phyloP scores from a whole-genome alignment of 805 yeast genomes.

The Wickerhamiella hasegawae region DNA sequence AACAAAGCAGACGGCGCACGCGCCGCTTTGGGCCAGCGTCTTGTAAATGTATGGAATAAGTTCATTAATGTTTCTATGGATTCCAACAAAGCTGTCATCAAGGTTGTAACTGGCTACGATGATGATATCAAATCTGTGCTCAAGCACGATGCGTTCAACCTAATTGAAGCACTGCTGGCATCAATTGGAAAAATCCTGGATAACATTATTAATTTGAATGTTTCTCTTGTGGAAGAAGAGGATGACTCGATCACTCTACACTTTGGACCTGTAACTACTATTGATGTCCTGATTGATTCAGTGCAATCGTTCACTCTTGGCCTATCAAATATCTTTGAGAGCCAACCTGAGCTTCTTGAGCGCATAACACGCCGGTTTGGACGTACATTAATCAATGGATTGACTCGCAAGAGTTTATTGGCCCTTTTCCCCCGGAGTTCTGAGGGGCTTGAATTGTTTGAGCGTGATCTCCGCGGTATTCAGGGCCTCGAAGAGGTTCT shows the following conservation, averaged over 20 bases:
- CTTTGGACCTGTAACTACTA: neutral
- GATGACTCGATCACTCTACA: neutral
- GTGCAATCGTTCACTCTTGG: constrained; percentile 5
- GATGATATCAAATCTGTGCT: neutral
- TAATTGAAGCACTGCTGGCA: neutral
- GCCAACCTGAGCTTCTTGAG: neutral
- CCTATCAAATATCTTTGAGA: neutral
- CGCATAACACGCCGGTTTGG: constrained; percentile 5
- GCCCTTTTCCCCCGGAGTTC: constrained; percentile 7
- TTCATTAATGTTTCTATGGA: too few relatives aligned
- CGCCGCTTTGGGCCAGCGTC: too few relatives aligned
- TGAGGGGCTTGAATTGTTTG: constrained; percentile 2
- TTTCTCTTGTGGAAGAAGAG: constrained; percentile 4
- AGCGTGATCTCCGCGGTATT: constrained; percentile 4
- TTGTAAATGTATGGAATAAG: too few relatives aligned
- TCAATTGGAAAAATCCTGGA: neutral
- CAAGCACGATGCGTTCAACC: neutral
- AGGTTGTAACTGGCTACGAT: neutral
- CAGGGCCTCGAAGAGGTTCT: constrained; percentile 6
- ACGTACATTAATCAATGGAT: constrained; percentile 2
- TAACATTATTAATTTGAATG: constrained; percentile 9
- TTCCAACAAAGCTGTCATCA: too few relatives aligned
- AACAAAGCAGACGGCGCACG: too few relatives aligned
- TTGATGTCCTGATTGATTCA: constrained; percentile 3
- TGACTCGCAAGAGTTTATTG: constrained; percentile 7